Evolutionary conservation across 805 yeast species (phyloP).

Genomic region (Ogataea thermomethanolica): DNA sequence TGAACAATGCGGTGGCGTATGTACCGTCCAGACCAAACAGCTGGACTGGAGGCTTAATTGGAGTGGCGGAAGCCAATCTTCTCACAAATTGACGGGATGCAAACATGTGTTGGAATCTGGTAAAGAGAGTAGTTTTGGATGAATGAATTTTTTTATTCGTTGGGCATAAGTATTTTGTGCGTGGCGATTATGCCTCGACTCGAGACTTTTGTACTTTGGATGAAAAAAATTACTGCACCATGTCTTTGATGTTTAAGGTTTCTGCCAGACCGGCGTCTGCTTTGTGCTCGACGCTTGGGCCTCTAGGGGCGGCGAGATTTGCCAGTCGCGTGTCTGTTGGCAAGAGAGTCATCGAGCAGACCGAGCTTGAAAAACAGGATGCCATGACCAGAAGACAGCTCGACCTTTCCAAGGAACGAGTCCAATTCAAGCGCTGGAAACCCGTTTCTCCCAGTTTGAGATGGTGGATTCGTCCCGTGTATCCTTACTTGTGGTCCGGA

Average conservation of each 20-base stretch:
- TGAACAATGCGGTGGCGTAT: constrained; percentile 90
- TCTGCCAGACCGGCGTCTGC: background rate
- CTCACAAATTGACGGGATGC: constrained; percentile 66
- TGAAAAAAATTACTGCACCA: constrained; percentile 5
- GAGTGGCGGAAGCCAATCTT: constrained; percentile 64
- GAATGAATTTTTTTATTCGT: constrained; percentile 26
- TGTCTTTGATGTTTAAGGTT: constrained; percentile 6
- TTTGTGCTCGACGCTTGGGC: background rate
- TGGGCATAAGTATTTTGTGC: constrained; percentile 21
- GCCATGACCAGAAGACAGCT: constrained; percentile 66
- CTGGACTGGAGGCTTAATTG: constrained; percentile 81
- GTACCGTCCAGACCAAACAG: constrained; percentile 95
- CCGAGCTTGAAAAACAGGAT: constrained; percentile 80
- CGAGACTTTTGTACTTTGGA: background rate
- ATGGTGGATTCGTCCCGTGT: constrained; percentile 85
- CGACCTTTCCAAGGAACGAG: constrained; percentile 65
- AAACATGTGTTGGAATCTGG: constrained; percentile 33
- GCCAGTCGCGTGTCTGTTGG: constrained; percentile 5
- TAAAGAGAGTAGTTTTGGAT: constrained; percentile 9
- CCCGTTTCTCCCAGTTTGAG: constrained; percentile 84
- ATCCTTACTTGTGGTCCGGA: constrained; percentile 84
- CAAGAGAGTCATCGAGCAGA: constrained; percentile 39
- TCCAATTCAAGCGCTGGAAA: constrained; percentile 68
- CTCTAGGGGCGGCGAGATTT: background rate
- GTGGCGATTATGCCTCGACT: constrained; percentile 10